phyloP scores from a whole-genome alignment of 169 alveolate species.

The Cryptosporidium ubiquitum region DNA sequence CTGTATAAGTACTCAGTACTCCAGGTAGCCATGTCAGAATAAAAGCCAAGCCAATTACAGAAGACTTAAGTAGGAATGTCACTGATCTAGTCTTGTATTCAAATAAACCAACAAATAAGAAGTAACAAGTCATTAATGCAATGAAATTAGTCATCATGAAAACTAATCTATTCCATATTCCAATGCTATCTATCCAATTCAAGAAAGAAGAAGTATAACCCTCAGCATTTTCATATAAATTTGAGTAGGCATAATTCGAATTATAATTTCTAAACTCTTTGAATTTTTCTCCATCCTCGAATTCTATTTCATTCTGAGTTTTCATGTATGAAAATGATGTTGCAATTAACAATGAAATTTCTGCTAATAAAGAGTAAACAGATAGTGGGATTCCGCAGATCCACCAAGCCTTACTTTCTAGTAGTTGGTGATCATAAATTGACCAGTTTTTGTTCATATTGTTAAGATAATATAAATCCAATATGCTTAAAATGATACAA shows the following conservation, averaged over 20 bases:
- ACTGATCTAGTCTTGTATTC: constrained; percentile 40
- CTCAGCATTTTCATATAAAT: constrained; percentile 24
- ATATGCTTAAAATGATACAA: constrained; percentile 39
- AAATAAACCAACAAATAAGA: background rate
- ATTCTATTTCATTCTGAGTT: constrained; percentile 1
- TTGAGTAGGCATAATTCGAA: constrained; percentile 3
- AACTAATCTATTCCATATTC: constrained; percentile 59
- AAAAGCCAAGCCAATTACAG: background rate
- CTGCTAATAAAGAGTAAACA: constrained; percentile 26
- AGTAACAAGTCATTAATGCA: constrained; percentile 11
- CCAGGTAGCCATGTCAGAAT: constrained; percentile 68
- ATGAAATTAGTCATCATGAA: constrained; percentile 45
- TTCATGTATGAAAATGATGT: constrained; percentile 28
- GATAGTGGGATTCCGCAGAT: constrained; percentile 55
- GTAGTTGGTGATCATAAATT: constrained; percentile 6
- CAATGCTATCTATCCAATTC: constrained; percentile 51
- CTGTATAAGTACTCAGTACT: constrained; percentile 25
- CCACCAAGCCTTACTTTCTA: constrained; percentile 71
- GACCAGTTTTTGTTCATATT: constrained; percentile 38
- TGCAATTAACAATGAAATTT: constrained; percentile 34
- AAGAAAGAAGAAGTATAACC: constrained; percentile 19
- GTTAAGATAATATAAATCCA: constrained; percentile 45
- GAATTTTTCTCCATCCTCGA: constrained; percentile 6
- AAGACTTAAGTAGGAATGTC: constrained; percentile 15
- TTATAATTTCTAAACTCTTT: constrained; percentile 49